Evolutionary conservation across 805 yeast genomes (phyloP), one percentile per base, ranked within the genome.

Genomic region (Saccharomycopsis olivae): DNA sequence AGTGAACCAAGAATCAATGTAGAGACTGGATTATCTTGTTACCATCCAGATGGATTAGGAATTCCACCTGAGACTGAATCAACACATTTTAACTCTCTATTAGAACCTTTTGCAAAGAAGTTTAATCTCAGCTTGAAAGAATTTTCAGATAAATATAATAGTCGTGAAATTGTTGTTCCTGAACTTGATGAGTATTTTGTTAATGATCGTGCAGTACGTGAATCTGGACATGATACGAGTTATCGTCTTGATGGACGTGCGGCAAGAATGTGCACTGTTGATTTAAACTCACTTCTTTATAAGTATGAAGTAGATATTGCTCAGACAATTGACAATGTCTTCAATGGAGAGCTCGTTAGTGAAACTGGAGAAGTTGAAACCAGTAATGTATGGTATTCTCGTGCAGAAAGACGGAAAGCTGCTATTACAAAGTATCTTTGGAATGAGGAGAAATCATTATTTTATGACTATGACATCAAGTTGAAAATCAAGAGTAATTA

Each of bases 1-100:
- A 52, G 73, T 3, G 51, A 56, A 25, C 96, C 96, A 20, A 69
- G 98, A 46, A 60, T 71, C 19, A 96, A 89, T 54, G 61, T 60
- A 11, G 62, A 51, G 10, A 75, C 96, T 0, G 95, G 95, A 0
- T 64, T 89, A 35, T 87, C 96, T 0, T 75, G 94, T 48, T 89
- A 86, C 56, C 86, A 83, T 52, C 96, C 97, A 0, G 80, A 73
- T 39, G 96, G 96, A 16, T 47, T 71, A 20, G 96, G 97, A n/a
- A 75, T 89, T 31, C 97, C 98, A 4, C 96, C 96, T 4, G 98
- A 89, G 57, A 88, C 96, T 1, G 98, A 89, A 57, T 66, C 87
- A 0, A 75, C 85, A 2, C 98, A 92, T 62, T 89, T 89, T 54
- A 72, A 74, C 49, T 68, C 80, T 2, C 69, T 87, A 10, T 63